Evolutionary conservation across 257 asterid genomes (phyloP).

Genomic region (Petrea volubilis): DNA sequence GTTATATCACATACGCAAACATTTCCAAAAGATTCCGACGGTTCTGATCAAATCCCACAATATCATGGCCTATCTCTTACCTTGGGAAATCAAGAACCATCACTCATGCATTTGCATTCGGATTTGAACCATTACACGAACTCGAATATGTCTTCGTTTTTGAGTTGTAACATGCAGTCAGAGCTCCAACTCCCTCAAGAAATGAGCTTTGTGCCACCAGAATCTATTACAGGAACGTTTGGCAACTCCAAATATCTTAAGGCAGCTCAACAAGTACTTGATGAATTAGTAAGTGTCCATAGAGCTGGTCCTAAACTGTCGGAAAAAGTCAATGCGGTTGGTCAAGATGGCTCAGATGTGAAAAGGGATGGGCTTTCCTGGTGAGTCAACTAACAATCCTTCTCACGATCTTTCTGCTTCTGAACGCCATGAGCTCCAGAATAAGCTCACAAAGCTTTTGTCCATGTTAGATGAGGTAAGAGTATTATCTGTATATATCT

Average conservation of each 20-base stretch:
- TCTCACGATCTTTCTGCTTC: constrained; percentile 48
- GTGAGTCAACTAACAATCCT: constrained; percentile 28
- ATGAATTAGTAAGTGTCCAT: constrained; percentile 59
- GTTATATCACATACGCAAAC: constrained; percentile 32
- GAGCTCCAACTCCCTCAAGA: constrained; percentile 29
- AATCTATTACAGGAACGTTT: constrained; percentile 31
- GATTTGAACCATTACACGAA: constrained; percentile 44
- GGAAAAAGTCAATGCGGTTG: constrained; percentile 31
- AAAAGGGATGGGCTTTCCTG: constrained; percentile 31
- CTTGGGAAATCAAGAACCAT: constrained; percentile 56
- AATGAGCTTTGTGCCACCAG: constrained; percentile 32
- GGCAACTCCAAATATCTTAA: constrained; percentile 57
- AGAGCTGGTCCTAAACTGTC: constrained; percentile 34
- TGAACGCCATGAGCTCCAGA: constrained; percentile 53
- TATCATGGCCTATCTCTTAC: constrained; percentile 67
- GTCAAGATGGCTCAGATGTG: constrained; percentile 32
- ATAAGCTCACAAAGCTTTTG: constrained; percentile 59
- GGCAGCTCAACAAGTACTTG: constrained; percentile 66
- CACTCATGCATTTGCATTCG: constrained; percentile 39
- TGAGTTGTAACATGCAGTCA: constrained; percentile 41
- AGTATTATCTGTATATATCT: not conserved
- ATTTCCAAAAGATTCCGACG: constrained; percentile 27
- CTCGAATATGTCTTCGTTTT: constrained; percentile 40
- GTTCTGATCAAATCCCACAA: constrained; percentile 40
- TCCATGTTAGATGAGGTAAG: constrained; percentile 69